These are phyloP conservation scores for thale cress (Arabidopsis thaliana) DNA, from an alignment of 345 rosid genomes.

Conservation along the genomic window TAIR10.1 NC_003070.9:11115001-11115500, in stretches of 20 bases:
- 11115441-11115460: constrained; percentile 58
- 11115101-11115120: constrained; percentile 88
- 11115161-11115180: constrained; percentile 65
- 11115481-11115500: constrained; percentile 59
- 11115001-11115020: constrained; percentile 95
- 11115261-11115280: constrained; percentile 60
- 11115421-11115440: constrained; percentile 51
- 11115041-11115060: constrained; percentile 80
- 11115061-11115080: constrained; percentile 93
- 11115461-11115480: constrained; percentile 60
- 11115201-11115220: constrained; percentile 71
- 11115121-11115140: constrained; percentile 82
- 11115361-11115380: constrained; percentile 96
- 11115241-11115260: constrained; percentile 67
- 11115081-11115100: constrained; percentile 95
- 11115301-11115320: constrained; percentile 90
- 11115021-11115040: constrained; percentile 96
- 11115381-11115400: constrained; percentile 82
- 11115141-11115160: constrained; percentile 91
- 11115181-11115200: constrained; percentile 73
- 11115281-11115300: constrained; percentile 79
- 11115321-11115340: constrained; percentile 87
- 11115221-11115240: constrained; percentile 55
- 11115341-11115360: constrained; percentile 95
- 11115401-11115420: constrained; percentile 55